phyloP scores from a whole-genome alignment of 192 early-diverging fungal genomes.

The Piromyces finnis region DNA sequence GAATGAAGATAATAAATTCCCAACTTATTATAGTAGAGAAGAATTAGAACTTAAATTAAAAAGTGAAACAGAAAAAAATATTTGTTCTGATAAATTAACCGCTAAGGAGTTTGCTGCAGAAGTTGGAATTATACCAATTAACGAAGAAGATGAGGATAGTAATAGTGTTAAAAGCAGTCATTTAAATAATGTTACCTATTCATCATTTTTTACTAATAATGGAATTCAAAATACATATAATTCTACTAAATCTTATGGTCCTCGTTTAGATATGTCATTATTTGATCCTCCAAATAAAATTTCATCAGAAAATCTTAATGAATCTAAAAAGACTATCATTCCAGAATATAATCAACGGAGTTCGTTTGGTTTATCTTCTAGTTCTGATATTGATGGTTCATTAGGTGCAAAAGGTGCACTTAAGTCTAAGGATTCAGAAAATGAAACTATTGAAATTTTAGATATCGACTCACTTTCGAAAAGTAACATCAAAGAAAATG shows the following conservation, averaged over 20 bases:
- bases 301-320: neutral
- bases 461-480: neutral
- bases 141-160: neutral
- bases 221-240: neutral
- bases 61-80: neutral
- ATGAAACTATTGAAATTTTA: neutral
- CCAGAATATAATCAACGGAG: neutral
- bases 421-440: neutral
- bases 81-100: neutral
- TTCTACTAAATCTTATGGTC: neutral
- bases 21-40: neutral
- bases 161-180: neutral
- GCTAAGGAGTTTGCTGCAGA: neutral
- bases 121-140: neutral
- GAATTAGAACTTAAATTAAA: neutral
- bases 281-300: neutral
- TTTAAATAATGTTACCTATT: neutral
- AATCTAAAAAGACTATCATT: neutral
- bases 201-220: neutral
- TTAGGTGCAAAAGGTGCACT: neutral
- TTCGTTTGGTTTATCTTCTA: neutral
- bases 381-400: neutral
- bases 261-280: neutral
- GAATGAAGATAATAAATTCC: neutral
- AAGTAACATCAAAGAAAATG: too few relatives aligned